Base-by-base conservation (phyloP, 1,139 yeast genomes). In the Hansenula sp. region DNA sequence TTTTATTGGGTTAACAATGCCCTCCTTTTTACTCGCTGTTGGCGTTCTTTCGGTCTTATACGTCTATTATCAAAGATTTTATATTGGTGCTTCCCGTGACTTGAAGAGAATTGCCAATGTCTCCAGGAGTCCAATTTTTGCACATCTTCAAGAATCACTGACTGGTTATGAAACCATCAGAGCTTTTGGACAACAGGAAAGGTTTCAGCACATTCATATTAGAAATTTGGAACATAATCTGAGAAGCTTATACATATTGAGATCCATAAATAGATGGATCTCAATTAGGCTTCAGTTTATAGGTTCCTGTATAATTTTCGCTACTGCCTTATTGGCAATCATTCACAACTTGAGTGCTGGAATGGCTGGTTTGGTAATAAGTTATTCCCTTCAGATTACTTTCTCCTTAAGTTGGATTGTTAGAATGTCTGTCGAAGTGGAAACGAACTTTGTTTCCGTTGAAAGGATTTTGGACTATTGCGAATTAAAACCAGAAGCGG, bases 401-500 rank as follows among this genome's bases (percentile, higher is more conserved):
- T 67, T 71, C 24, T 70, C 81, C 24, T 70, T 86, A 52, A 74
- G 74, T 53, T 72, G 76, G 66, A 76, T 84, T 49, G 87, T 86
- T 11, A 70, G 84, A 51, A 71, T 76, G 63, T 71, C 85, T 8
- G 93, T 87, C 16, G 86, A 82, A 53, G 79, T 85, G 36, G 95
- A 87, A 61, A 79, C 86, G 8, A 81, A 78, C 55, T 76, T 84
- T 45, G 91, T 86, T 15, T 82, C 89, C 4, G 87, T 84, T 18
- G 95, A 87, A 59, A 74, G 95, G 50, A 76, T 87, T 33, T 63
- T 83, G 43, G 95, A 87, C 55, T 87, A 84, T 59, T 74, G 83
- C 50, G 74, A 75, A n/a, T 59, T 85, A 47, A 68, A 73, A 15
- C 72, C 79, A 3, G 95, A 86, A 59, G 87, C 81, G 21, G 67